Base-by-base conservation (phyloP, 2,329 filamentous ascomycete genomes). In the Pestalotiopsis fici region DNA sequence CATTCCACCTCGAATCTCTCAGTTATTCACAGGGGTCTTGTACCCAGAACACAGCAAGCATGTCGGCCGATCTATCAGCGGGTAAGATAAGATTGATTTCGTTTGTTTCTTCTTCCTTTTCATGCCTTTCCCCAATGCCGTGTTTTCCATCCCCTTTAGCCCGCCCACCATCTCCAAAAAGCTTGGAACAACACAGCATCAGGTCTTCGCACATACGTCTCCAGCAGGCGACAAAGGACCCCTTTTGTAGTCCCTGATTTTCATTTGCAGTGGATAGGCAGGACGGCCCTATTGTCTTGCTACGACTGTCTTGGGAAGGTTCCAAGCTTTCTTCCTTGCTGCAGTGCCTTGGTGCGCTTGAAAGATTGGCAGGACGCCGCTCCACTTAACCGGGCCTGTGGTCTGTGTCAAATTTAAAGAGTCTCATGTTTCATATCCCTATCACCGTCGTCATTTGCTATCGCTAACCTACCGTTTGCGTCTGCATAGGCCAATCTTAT, bases 391-490 rank as follows among this genome's bases (percentile, higher is more conserved):
- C 73, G 70, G 73, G 76, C 74, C 74, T 78, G 74, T 75, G 74
- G 76, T 73, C 74, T 78, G 82, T 83, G 80, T 82, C 80, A 83
- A 82, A 80, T 78, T 75, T 57, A 57, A 77, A 74, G 76, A 80
- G 77, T 80, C 81, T 81, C 73, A 72, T 79, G 81, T 84, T 84
- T 84, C 82, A 83, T 79, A 74, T 75, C 76, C 76, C 76, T 77
- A 74, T 79, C 79, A 77, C 74, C 76, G 72, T 80, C 79, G 76
- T 80, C 81, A 82, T 80, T 79, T 59, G 43, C 66, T 61, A 54
- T 57, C 74, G 75, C 74, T 71, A 65, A 69, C 74, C 67, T 74
- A 68, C 73, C 72, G 65, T 68, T 69, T 67, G 69, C 64, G 63
- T 66, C 70, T 71, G 67, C 70, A 78, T 78, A 82, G 81, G 79